Conservation (phyloP, 106 monocot species). For the Dioscorea alata region DNA sequence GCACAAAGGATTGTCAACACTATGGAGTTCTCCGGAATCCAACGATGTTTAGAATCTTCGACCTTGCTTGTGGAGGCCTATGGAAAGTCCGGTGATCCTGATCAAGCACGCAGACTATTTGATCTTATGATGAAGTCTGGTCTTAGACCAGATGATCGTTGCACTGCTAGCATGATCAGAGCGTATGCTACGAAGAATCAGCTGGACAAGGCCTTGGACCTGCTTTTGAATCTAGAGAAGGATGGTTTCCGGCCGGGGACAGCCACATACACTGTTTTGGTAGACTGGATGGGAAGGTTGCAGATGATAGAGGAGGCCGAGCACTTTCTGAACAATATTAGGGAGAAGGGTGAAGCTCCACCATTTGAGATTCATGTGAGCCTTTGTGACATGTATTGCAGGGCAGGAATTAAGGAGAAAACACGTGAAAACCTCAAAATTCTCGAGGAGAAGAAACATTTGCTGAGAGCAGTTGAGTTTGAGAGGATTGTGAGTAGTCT, state of each 20-base stretch:
- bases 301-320: slow-evolving; percentile 86
- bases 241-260: slow-evolving; percentile 56
- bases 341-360: slow-evolving; percentile 43
- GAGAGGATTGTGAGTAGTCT: slow-evolving; percentile 64
- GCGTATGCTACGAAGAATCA: slow-evolving; percentile 64
- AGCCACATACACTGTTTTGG: slow-evolving; percentile 48
- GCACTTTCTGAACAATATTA: slow-evolving; percentile 36
- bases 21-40: slow-evolving; percentile 65
- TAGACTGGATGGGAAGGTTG: slow-evolving; percentile 75
- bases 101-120: slow-evolving; percentile 51
- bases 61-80: slow-evolving; percentile 60
- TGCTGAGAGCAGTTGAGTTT: slow-evolving; percentile 50
- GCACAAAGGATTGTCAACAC: slow-evolving; percentile 48
- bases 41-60: slow-evolving; percentile 38
- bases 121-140: slow-evolving; percentile 45
- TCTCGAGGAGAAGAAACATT: slow-evolving; percentile 48
- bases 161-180: slow-evolving; percentile 49
- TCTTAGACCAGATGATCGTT: slow-evolving; percentile 63
- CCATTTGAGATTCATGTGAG: slow-evolving; percentile 60
- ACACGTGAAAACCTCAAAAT: slow-evolving; percentile 40
- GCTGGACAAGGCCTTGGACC: slow-evolving; percentile 71
- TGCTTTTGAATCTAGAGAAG: slow-evolving; percentile 69
- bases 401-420: slow-evolving; percentile 35
- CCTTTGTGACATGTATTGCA: slow-evolving; percentile 73
- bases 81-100: slow-evolving; percentile 29